These are phyloP conservation scores for Coccomyxa subellipsoidea DNA, from an alignment of 163 green algal genomes.

Conservation along the genomic window DNA sequence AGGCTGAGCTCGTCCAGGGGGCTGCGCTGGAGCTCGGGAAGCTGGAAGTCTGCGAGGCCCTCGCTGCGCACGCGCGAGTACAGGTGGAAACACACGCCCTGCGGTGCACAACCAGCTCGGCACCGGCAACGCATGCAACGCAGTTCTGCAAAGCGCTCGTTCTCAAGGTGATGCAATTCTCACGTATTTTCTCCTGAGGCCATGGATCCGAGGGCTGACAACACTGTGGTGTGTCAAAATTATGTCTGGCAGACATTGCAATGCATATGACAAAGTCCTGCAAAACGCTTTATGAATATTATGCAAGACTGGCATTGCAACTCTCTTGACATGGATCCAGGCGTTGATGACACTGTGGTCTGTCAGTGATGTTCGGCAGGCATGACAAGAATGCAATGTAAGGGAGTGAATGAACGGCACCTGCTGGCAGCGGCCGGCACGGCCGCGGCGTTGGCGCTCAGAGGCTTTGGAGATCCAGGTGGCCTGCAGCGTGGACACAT, in stretches of 20 bases:
- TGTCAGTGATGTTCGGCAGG: too few species aligned
- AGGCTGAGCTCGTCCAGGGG: slow-evolving; percentile 88
- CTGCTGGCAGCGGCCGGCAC: slow-evolving; percentile 70
- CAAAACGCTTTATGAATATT: too few species aligned
- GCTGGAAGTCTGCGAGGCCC: slow-evolving; percentile 63
- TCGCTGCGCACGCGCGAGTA: slow-evolving; percentile 61
- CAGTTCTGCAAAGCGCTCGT: neutral
- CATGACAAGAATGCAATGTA: too few species aligned
- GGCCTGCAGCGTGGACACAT: slow-evolving; percentile 71
- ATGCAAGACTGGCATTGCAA: too few species aligned
- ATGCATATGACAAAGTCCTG: too few species aligned
- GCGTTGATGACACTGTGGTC: too few species aligned
- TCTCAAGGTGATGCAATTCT: neutral
- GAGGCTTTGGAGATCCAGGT: slow-evolving; percentile 50
- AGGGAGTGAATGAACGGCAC: too few species aligned
- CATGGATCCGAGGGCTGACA: too few species aligned
- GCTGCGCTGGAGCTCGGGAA: slow-evolving; percentile 82
- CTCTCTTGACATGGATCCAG: too few species aligned
- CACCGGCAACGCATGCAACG: neutral
- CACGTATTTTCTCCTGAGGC: too few species aligned
- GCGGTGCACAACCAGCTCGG: slow-evolving; percentile 11
- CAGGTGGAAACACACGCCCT: slow-evolving; percentile 79
- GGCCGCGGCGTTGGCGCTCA: slow-evolving; percentile 70
- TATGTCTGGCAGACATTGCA: too few species aligned
- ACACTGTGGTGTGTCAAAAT: too few species aligned